Percentiles rank a stretch among this genome's conserved stretches.
phyloP scores from a whole-genome alignment of 768 basidiomycete genomes.

The Fistulinella prunicolor region DNA sequence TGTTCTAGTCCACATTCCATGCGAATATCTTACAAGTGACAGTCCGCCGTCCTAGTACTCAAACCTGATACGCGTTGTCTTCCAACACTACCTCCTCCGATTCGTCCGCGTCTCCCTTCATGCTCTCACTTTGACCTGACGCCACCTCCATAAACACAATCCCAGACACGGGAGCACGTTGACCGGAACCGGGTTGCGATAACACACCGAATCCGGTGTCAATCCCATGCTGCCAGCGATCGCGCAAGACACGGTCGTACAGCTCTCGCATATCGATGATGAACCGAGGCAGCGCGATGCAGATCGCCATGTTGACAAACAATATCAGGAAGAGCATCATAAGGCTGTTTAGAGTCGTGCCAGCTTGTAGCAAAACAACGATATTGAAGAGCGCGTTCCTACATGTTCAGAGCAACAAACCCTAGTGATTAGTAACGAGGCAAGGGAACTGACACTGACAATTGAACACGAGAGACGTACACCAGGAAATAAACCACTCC shows the following conservation, averaged over 20 bases:
- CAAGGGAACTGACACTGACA: no score
- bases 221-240: background rate
- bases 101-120: background rate
- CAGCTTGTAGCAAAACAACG: background rate
- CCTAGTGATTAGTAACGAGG: background rate
- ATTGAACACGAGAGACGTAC: background rate
- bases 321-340: background rate
- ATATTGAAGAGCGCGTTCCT: background rate
- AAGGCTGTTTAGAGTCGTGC: background rate
- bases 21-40: no score
- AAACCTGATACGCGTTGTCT: background rate
- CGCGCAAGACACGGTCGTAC: background rate
- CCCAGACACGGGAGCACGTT: background rate
- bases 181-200: background rate
- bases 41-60: no score
- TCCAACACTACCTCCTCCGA: background rate
- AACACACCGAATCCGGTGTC: conserved; percentile 1
- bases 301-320: background rate
- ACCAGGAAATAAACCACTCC: background rate
- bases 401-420: background rate
- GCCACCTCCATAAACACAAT: background rate
- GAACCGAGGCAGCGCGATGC: background rate
- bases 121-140: no score
- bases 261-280: background rate
- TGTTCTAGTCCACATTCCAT: no score